Conservation (phyloP, 2,329 filamentous ascomycete species). For the Trichoderma pleuroti region DNA sequence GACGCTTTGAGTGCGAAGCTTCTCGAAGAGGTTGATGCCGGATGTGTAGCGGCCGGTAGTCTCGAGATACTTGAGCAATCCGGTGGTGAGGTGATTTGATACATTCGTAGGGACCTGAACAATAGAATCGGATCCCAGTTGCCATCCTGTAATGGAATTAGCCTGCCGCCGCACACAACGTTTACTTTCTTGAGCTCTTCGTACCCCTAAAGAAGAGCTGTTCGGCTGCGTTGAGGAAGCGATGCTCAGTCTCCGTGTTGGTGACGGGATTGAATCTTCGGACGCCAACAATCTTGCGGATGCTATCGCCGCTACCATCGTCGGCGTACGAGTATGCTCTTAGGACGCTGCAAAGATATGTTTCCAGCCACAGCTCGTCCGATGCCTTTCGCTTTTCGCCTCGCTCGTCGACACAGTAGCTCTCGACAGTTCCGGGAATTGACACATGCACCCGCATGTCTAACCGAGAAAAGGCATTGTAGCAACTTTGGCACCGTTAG, state of each 20-base stretch:
- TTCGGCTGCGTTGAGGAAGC: slow-evolving; percentile 91
- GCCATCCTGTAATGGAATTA: slow-evolving; percentile 63
- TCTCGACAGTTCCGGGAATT: slow-evolving; percentile 93
- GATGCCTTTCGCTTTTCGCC: slow-evolving; percentile 92
- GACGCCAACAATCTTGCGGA: slow-evolving; percentile 96
- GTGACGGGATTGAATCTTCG: slow-evolving; percentile 96
- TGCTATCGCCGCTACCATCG: slow-evolving; percentile 87
- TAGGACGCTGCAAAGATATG: slow-evolving; percentile 91
- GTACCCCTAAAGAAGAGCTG: slow-evolving; percentile 88
- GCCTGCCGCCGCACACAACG: background rate
- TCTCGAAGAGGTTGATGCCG: slow-evolving; percentile 96
- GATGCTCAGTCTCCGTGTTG: slow-evolving; percentile 96
- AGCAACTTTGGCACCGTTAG: slow-evolving; percentile 56
- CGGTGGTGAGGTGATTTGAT: slow-evolving; percentile 92
- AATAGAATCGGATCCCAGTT: slow-evolving; percentile 92
- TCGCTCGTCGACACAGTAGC: slow-evolving; percentile 94
- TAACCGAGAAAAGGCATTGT: slow-evolving; percentile 97
- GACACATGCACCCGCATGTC: slow-evolving; percentile 99
- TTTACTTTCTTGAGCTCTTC: slow-evolving; percentile 12
- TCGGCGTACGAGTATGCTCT: slow-evolving; percentile 96
- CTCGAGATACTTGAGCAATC: slow-evolving; percentile 88
- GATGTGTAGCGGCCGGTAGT: slow-evolving; percentile 93
- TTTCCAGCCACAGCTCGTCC: slow-evolving; percentile 94
- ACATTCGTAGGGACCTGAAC: slow-evolving; percentile 97
- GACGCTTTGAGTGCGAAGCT: slow-evolving; percentile 82